A percentile compares a stretch with the other conserved stretches of the same genome.
These are phyloP conservation scores for Phlebopus sp. DNA, from an alignment of 1,284 basidiomycete genomes.

Conservation along the genomic window DNA sequence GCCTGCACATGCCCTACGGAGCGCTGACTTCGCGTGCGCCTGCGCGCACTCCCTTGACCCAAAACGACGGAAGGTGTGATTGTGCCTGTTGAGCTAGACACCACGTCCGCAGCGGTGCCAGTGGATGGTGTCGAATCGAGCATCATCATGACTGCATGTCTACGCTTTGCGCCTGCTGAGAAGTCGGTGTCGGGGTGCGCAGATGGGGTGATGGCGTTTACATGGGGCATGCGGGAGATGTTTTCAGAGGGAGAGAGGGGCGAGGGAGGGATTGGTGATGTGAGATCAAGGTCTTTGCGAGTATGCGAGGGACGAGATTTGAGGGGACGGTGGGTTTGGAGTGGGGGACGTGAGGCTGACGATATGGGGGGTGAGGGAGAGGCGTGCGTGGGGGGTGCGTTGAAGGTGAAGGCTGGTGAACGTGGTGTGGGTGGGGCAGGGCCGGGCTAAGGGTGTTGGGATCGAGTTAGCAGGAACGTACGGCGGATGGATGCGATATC, in stretches of 20 bases:
- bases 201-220: slow-evolving; percentile 12
- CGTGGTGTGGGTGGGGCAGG: slow-evolving; percentile 22
- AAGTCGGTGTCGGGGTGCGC: slow-evolving; percentile 31
- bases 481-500: neutral
- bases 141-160: slow-evolving; percentile 65
- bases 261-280: slow-evolving; percentile 12
- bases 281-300: slow-evolving; percentile 27
- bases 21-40: slow-evolving; percentile 46
- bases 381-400: slow-evolving; percentile 21
- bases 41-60: slow-evolving; percentile 28
- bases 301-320: slow-evolving; percentile 31
- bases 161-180: slow-evolving; percentile 43
- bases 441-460: slow-evolving; percentile 10
- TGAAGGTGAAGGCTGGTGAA: slow-evolving; percentile 27
- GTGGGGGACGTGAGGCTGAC: slow-evolving; percentile 20
- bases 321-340: slow-evolving; percentile 21
- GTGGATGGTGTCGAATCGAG: slow-evolving; percentile 41
- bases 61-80: slow-evolving; percentile 12
- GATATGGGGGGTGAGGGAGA: slow-evolving; percentile 36
- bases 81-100: slow-evolving; percentile 23
- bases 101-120: slow-evolving; percentile 18
- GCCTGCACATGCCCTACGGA: slow-evolving; percentile 32
- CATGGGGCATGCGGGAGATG: slow-evolving; percentile 20
- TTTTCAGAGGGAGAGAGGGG: slow-evolving; percentile 29
- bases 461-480: slow-evolving; percentile 4